Evolutionary conservation across 2,329 filamentous ascomycete genomes (phyloP), one percentile per base, ranked within the genome.

Genomic region (Exophiala calicioides): DNA sequence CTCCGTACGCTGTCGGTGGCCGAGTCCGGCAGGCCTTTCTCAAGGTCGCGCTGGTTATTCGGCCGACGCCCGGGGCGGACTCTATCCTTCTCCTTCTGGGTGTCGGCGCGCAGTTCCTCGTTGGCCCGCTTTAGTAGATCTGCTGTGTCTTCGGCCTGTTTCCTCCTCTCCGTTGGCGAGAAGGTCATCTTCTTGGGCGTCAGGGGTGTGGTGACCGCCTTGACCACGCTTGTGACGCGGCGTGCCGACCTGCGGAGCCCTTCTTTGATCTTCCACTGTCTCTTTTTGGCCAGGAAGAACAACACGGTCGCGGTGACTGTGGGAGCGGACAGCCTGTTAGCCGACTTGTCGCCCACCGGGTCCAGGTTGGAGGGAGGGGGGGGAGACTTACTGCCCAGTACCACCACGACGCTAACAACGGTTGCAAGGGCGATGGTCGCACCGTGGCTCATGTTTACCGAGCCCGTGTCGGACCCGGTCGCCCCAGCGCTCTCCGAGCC

Each of bases 231-330:
- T 2, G 52, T 48, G n/a, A 66, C 57, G 8, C 57, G 57, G 4
- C 74, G 76, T 23, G 81, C 81, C 1, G 86, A 90, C 55, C 79
- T 80, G 44, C 84, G 79, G 47, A 94, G 74, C 21, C 77, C 85
- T 62, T 87, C 81, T 48, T 83, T 80, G 57, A 93, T 74, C 56
- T 83, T 86, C 88, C 88, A 93, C 66, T 90, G 86, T 35, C 84
- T 81, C 71, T 88, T 90, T 75, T 93, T 93, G 44, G 88, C 86
- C 27, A 91, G 65, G 65, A 84, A 88, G 71, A 86, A 94, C 20
- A 93, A 79, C 2, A 81, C 70, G 2, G 82, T 79, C 24, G 53
- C 46, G 3, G 53, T 53, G 30, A 36, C 53, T 56, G 40, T 9
- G 24, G 23, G 12, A 13, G 23, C 30, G 13, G n/a, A 15, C 16